Conservation (phyloP, 768 basidiomycete species). For the Hygrocybe punicea region DNA sequence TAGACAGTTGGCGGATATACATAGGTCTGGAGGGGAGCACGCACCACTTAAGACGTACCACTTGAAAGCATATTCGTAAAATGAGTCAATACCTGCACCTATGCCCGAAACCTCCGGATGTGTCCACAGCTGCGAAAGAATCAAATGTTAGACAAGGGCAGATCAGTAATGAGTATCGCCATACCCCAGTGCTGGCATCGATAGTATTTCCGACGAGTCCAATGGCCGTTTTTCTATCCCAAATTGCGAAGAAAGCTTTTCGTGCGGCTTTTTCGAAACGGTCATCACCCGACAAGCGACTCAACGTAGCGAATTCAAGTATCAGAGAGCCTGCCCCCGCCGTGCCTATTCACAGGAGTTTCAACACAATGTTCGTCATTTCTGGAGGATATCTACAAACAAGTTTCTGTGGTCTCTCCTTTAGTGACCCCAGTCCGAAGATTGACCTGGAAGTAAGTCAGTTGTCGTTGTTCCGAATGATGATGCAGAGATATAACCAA, state of each 20-base stretch:
- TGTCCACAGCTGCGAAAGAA: constrained; percentile 59
- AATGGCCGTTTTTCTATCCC: constrained; percentile 86
- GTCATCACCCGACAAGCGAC: constrained; percentile 84
- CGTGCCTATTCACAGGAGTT: constrained; percentile 51
- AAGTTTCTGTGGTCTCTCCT: constrained; percentile 81
- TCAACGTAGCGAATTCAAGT: constrained; percentile 90
- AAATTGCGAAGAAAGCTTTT: constrained; percentile 88
- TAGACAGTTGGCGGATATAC: neutral
- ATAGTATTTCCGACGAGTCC: constrained; percentile 88
- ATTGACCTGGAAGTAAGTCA: constrained; percentile 57
- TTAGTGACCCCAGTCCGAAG: constrained; percentile 70
- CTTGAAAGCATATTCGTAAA: constrained; percentile 91
- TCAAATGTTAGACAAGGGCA: neutral
- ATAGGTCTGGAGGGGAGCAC: constrained; percentile 6
- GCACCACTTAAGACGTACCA: constrained; percentile 85
- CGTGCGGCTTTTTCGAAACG: constrained; percentile 87
- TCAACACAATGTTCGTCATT: neutral
- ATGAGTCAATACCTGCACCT: constrained; percentile 94
- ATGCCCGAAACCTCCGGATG: constrained; percentile 74
- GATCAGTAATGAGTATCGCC: constrained; percentile 23
- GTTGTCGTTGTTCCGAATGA: neutral
- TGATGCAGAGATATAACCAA: constrained; percentile 12
- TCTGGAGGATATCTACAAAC: constrained; percentile 44
- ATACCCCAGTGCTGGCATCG: constrained; percentile 75
- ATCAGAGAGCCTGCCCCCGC: constrained; percentile 92